A percentile compares a stretch with the other conserved stretches of the same genome.
phyloP scores from a whole-genome alignment of 208 protist genomes.

The Trypanosoma congolense region DNA sequence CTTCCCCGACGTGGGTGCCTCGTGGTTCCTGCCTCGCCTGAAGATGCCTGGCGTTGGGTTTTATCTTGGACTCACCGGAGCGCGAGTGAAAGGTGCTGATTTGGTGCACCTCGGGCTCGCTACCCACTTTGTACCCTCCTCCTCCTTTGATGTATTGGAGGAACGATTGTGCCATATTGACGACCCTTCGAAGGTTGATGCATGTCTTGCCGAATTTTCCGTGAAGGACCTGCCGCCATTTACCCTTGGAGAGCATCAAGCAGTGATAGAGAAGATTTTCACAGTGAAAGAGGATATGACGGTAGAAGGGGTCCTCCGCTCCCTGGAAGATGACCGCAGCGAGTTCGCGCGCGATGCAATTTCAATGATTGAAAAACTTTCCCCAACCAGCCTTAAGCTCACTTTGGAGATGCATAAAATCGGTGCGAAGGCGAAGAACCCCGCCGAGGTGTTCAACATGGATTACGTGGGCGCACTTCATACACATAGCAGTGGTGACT shows the following conservation, averaged over 20 bases:
- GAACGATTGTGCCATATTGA: conserved; percentile 38
- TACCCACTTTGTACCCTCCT: conserved; percentile 72
- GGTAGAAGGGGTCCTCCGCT: conserved; percentile 39
- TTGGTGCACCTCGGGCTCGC: conserved; percentile 64
- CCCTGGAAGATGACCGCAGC: conserved; percentile 19
- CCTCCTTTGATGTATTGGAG: conserved; percentile 44
- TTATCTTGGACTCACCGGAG: conserved; percentile 75
- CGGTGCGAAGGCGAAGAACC: conserved; percentile 27
- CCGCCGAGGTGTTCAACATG: conserved; percentile 47
- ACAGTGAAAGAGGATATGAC: conserved; percentile 24
- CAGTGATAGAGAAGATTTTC: conserved; percentile 35
- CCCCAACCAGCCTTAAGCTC: conserved; percentile 52
- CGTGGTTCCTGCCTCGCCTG: conserved; percentile 65
- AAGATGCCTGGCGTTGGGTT: conserved; percentile 40
- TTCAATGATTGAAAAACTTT: conserved; percentile 31
- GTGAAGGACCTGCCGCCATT: conserved; percentile 35
- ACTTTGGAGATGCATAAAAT: conserved; percentile 49
- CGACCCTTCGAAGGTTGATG: conserved; percentile 28
- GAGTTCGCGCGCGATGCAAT: conserved; percentile 28
- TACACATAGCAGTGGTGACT: conserved; percentile 38
- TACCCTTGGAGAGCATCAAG: conserved; percentile 28
- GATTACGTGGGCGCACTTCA: conserved; percentile 57
- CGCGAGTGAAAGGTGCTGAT: conserved; percentile 68
- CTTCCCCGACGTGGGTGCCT: conserved; percentile 72
- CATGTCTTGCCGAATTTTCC: conserved; percentile 38